phyloP scores from a whole-genome alignment of 768 basidiomycete species.

The Podaxis sp. region DNA sequence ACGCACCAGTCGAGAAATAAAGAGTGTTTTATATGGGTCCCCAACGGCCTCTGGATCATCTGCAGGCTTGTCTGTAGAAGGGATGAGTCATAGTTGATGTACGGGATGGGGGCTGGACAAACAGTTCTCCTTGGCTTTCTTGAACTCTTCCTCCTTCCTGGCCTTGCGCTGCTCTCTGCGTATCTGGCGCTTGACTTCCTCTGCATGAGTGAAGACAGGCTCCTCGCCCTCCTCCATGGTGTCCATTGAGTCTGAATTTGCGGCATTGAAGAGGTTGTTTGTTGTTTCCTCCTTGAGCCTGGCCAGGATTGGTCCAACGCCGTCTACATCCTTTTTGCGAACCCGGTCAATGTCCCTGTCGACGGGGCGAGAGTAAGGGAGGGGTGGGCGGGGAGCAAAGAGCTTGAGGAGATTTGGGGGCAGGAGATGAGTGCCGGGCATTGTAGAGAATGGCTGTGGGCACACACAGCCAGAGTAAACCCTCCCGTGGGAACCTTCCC shows the following conservation, averaged over 20 bases:
- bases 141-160: constrained; percentile 70
- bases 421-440: constrained; percentile 81
- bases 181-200: constrained; percentile 78
- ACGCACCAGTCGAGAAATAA: constrained; percentile 84
- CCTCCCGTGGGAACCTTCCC: not conserved
- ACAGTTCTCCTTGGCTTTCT: constrained; percentile 84
- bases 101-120: constrained; percentile 24
- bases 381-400: constrained; percentile 88
- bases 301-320: constrained; percentile 72
- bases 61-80: constrained; percentile 77
- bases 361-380: constrained; percentile 82
- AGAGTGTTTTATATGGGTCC: constrained; percentile 97
- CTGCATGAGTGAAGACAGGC: constrained; percentile 73
- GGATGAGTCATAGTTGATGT: constrained; percentile 10
- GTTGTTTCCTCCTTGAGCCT: constrained; percentile 77
- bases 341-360: constrained; percentile 81
- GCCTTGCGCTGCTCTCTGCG: constrained; percentile 76
- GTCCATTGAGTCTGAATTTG: constrained; percentile 37
- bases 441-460: constrained; percentile 17
- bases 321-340: constrained; percentile 60
- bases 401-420: constrained; percentile 96
- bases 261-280: constrained; percentile 54
- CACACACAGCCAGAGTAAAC: not conserved
- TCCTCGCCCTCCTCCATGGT: constrained; percentile 85
- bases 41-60: constrained; percentile 90